These are phyloP conservation scores for Fusarium sororula DNA, from an alignment of 2,329 filamentous ascomycete species.

Conservation along the genomic window DNA sequence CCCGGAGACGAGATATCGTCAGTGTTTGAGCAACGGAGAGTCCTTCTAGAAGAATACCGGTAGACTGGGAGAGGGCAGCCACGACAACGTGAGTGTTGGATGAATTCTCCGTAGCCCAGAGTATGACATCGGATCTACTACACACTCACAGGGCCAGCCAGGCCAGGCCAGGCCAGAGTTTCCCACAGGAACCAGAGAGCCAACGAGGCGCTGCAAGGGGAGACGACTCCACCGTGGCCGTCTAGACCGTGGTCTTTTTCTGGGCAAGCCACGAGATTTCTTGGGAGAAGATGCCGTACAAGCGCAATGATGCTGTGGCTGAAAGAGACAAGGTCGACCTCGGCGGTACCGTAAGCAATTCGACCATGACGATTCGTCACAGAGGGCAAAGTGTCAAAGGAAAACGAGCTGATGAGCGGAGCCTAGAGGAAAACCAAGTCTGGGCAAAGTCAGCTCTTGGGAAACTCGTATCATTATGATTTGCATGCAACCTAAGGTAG, in stretches of 20 bases:
- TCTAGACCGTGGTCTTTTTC: conserved; percentile 17
- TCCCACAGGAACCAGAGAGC: not conserved
- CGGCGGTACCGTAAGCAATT: conserved; percentile 24
- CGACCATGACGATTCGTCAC: conserved; percentile 6
- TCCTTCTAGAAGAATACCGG: conserved; percentile 29
- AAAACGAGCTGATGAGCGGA: conserved; percentile 23
- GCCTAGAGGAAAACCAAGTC: not conserved
- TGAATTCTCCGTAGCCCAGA: conserved; percentile 25
- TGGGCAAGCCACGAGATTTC: conserved; percentile 30
- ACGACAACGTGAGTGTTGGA: not conserved
- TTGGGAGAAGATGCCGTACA: conserved; percentile 1
- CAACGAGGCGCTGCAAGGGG: conserved; percentile 27
- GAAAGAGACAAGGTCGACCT: not conserved
- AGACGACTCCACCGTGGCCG: conserved; percentile 4
- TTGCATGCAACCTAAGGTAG: conserved; percentile 17
- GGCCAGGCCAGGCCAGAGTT: not conserved
- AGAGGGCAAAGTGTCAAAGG: not conserved
- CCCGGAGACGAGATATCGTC: not conserved
- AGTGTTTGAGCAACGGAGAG: conserved; percentile 21
- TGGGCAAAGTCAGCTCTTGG: not conserved
- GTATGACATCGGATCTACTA: not conserved
- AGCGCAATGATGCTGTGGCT: conserved; percentile 28
- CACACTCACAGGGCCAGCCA: not conserved
- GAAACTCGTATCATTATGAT: conserved; percentile 13
- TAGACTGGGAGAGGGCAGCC: conserved; percentile 7